phyloP scores from a whole-genome alignment of 768 basidiomycete genomes.

The Macrocybe gigantea region DNA sequence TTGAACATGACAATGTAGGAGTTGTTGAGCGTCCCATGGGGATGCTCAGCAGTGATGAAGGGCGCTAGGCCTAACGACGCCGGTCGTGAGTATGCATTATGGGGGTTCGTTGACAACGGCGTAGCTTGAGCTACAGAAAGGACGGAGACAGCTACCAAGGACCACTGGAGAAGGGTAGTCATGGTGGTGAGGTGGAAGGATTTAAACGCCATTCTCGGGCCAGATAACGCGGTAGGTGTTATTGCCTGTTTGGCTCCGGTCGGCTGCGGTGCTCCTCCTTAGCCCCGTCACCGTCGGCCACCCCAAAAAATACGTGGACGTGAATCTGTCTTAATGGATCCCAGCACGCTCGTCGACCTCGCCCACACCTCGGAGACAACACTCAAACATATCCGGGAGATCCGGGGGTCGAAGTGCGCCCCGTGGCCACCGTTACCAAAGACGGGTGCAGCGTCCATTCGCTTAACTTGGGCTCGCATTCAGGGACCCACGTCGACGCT shows the following conservation, averaged over 20 bases:
- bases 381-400: slow-evolving; percentile 55
- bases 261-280: neutral
- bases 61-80: slow-evolving; percentile 55
- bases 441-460: slow-evolving; percentile 47
- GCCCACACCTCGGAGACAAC: slow-evolving; percentile 40
- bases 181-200: slow-evolving; percentile 32
- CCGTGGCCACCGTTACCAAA: slow-evolving; percentile 30
- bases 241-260: slow-evolving; percentile 22
- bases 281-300: neutral
- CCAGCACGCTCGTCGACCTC: slow-evolving; percentile 41
- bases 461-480: slow-evolving; percentile 60
- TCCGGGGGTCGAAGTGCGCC: slow-evolving; percentile 35
- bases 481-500: slow-evolving; percentile 77
- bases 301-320: neutral
- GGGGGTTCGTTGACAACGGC: slow-evolving; percentile 44
- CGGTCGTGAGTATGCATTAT: slow-evolving; percentile 23
- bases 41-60: slow-evolving; percentile 49
- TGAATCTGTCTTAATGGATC: neutral
- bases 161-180: slow-evolving; percentile 35
- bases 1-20: slow-evolving; percentile 95
- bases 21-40: slow-evolving; percentile 74
- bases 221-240: slow-evolving; percentile 24
- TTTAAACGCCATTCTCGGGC: slow-evolving; percentile 5
- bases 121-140: slow-evolving; percentile 31
- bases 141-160: slow-evolving; percentile 34